Evolutionary conservation across 352 stramenopile genomes (phyloP), one percentile per base, ranked within the genome.

Genomic region (Phytophthora ohioensis): DNA sequence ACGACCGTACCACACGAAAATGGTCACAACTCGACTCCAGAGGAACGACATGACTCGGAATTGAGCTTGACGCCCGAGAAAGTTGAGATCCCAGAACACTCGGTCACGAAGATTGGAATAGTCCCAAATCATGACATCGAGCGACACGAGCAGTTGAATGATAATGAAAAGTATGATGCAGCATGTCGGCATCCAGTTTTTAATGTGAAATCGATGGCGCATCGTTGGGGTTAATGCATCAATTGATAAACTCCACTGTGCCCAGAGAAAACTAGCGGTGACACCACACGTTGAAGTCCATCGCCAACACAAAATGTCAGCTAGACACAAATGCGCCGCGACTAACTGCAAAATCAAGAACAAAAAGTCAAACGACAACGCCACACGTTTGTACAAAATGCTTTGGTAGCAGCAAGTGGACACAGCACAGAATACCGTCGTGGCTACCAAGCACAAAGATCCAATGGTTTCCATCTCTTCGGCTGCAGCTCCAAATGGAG

Each of bases 41-140:
- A 76, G 63, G 45, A 76, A 76, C 38, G 69, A 57, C 51, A 72
- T 55, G 9, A 76, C 69, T 49, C 64, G 69, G 31, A 76, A 76
- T 48, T 76, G 42, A 3, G 64, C 63, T 30, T 12, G 32, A 15
- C 48, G 64, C 3, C 69, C 69, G 9, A 72, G 51, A 8, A 76
- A 64, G 13, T 64, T 27, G 5, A 72, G 47, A 31, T 76, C 39
- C 69, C 56, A 76, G 34, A 76, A 69, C 21, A 72, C 69, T 13
- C 69, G 69, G 8, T 76, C 69, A 13, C 48, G 63, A 34, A 76
- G 43, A 3, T 61, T 63, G 3, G 56, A 61, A 30, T 60, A 69
- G 34, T 72, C 57, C 35, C 34, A 65, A 27, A 76, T 15, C 34
- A 72, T 49, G 3, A 76, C 41, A 15, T 76, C 57, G 32, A 72